These are phyloP conservation scores for Leccinellum rugosiceps DNA, from an alignment of 768 basidiomycete species.

Conservation along the genomic window DNA sequence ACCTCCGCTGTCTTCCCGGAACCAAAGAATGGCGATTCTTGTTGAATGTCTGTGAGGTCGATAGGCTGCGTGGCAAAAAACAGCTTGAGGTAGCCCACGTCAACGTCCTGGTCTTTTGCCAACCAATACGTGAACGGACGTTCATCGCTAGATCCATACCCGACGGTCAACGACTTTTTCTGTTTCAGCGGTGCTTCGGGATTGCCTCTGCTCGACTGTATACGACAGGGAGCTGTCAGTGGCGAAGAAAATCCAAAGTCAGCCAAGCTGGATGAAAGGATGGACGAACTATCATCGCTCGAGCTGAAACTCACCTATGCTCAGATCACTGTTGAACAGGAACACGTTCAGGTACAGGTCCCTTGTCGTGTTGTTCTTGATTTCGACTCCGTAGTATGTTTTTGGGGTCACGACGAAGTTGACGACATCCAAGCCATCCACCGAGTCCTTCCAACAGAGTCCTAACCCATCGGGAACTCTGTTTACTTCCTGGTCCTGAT, in stretches of 20 bases:
- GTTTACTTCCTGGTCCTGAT: not conserved
- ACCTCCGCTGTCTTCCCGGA: not conserved
- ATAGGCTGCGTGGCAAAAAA: not conserved
- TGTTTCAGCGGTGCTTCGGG: slow-evolving; percentile 7
- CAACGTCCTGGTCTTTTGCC: not conserved
- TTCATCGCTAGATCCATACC: slow-evolving; percentile 31
- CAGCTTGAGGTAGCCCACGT: not conserved
- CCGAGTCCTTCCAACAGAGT: slow-evolving; percentile 1
- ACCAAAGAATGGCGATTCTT: not conserved
- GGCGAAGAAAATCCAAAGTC: not conserved
- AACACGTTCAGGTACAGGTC: slow-evolving; percentile 39
- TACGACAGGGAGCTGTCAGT: slow-evolving; percentile 8
- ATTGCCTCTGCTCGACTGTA: not conserved
- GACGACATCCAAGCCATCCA: slow-evolving; percentile 1
- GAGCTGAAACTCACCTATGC: slow-evolving; percentile 28
- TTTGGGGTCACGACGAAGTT: slow-evolving; percentile 23
- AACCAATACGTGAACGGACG: not conserved
- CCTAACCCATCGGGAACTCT: not conserved
- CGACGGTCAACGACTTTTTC: slow-evolving; percentile 29
- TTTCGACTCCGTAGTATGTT: slow-evolving; percentile 32
- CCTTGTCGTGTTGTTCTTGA: slow-evolving; percentile 32
- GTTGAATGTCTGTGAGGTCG: not conserved
- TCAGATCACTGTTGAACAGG: slow-evolving; percentile 41
- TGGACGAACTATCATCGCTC: not conserved
- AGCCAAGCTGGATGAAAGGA: not conserved